Base-by-base conservation (phyloP, 495 filamentous ascomycete species). In the Penicillium antarcticum region DNA sequence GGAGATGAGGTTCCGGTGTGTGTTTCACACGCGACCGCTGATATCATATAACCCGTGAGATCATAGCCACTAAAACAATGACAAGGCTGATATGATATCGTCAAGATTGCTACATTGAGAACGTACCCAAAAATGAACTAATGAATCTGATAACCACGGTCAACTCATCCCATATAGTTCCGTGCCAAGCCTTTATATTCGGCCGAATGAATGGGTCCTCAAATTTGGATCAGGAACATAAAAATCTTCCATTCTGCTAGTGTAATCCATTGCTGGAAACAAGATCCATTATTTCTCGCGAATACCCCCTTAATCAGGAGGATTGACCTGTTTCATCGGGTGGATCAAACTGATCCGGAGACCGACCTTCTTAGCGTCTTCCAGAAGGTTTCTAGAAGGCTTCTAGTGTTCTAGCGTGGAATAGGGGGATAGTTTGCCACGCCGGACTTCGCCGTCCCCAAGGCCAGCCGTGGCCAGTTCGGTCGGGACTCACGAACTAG, bases 371-470 rank as follows among this genome's bases (percentile, higher is more conserved):
- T 58, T 66, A 63, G 63, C 41, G 63, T 48, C 43, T 71, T 72
- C 68, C 32, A 62, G 60, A 66, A 66, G 29, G 24, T 21, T 72
- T 72, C 69, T 63, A 48, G 63, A 70, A 68, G 51, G 37, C 34
- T 70, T 69, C 67, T 70, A 65, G 68, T 45, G 63, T 42, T 23
- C 21, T 23, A 23, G 21, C 21, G 21, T 23, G 21, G 21, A 23
- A 23, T 2, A 23, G 21, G 21, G 5, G 21, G 18, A 12, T 4
- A 3, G 18, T 53, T 58, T 35, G 53, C 58, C 50, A 61, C 55
- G 14, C 41, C 42, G 54, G 47, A 51, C 42, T 51, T 53, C 43
- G 43, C 54, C 54, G 49, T 42, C 24, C 31, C 19, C 26, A 4
- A 6, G 26, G 5, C 26, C 26, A 29, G 26, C 26, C 21, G 33